Base-by-base conservation (phyloP, 2,329 filamentous ascomycete genomes). In the Amphichorda felina region DNA sequence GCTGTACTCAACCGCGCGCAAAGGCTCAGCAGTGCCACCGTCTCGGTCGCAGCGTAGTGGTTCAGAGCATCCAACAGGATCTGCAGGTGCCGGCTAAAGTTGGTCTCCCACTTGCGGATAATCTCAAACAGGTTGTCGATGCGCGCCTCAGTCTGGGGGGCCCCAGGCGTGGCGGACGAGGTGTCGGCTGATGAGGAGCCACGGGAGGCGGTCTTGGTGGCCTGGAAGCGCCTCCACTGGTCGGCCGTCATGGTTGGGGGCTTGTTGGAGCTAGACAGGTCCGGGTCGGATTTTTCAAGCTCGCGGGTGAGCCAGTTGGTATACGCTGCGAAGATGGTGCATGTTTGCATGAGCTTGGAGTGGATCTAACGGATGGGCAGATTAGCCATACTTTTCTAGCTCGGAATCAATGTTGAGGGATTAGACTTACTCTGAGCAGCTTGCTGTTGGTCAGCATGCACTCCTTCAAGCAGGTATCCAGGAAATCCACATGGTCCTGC, bases 361-460 rank as follows among this genome's bases (percentile, higher is more conserved):
- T 96, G 89, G 52, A 98, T 93, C 89, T 95, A 38, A 2, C 17
- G 13, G 17, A 10, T n/a, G 31, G 16, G n/a, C n/a, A n/a, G n/a
- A n/a, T n/a, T n/a, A n/a, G n/a, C n/a, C n/a, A n/a, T n/a, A n/a
- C n/a, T 14, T 15, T 30, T 30, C 17, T 30, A 13, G 4, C 11
- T 7, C 27, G 8, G 27, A 28, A 7, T 27, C 8, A 25, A 25
- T 25, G 24, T 25, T 25, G 24, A 17, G 13, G 28, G 29, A 22
- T 26, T 21, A 28, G 10, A 57, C 68, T 44, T 70, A 94, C 89
- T 60, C 86, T 81, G 5, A 98, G 63, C 6, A 98, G 70, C 62
- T 94, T 95, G 53, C 85, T 86, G 56, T 98, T 95, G 15, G 91
- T 98, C 44, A 98, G 70, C 87, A 96, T 96, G 64, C 91, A 96